These are phyloP conservation scores for Pestalotiopsis sp. DNA, from an alignment of 2,329 filamentous ascomycete species.

Conservation along the genomic window DNA sequence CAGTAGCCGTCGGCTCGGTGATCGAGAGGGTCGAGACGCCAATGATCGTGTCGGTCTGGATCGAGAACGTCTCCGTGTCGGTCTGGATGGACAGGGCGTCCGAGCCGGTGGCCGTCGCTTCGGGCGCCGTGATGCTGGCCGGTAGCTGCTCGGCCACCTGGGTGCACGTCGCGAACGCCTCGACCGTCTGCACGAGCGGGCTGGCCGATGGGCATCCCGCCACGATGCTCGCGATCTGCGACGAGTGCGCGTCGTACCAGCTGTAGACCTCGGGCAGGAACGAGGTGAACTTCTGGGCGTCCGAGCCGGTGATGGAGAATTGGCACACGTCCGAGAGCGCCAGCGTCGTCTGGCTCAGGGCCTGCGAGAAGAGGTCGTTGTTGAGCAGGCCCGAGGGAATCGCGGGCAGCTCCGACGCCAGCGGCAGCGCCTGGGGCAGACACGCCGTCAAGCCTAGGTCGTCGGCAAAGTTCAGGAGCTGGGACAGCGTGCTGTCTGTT, in stretches of 20 bases:
- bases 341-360: constrained; percentile 27
- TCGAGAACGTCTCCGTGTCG: constrained; percentile 2
- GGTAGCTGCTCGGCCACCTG: background rate
- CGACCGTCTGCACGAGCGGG: background rate
- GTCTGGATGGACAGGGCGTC: background rate
- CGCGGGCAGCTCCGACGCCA: constrained; percentile 23
- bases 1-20: background rate
- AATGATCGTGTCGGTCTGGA: constrained; percentile 5
- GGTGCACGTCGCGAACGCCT: background rate
- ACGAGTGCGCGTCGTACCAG: constrained; percentile 24
- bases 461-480: background rate
- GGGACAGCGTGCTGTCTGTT: background rate
- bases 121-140: background rate
- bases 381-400: constrained; percentile 22
- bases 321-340: constrained; percentile 24
- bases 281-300: constrained; percentile 21
- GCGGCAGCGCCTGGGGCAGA: constrained; percentile 23
- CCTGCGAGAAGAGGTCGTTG: constrained; percentile 23
- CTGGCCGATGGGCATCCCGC: constrained; percentile 19
- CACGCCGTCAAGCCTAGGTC: constrained; percentile 22
- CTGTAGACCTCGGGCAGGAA: constrained; percentile 27
- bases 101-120: background rate
- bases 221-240: constrained; percentile 19
- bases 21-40: background rate
- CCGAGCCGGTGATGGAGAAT: constrained; percentile 25